Conservation (phyloP, 305 asterid genomes). For the Euphrasia arctica region DNA sequence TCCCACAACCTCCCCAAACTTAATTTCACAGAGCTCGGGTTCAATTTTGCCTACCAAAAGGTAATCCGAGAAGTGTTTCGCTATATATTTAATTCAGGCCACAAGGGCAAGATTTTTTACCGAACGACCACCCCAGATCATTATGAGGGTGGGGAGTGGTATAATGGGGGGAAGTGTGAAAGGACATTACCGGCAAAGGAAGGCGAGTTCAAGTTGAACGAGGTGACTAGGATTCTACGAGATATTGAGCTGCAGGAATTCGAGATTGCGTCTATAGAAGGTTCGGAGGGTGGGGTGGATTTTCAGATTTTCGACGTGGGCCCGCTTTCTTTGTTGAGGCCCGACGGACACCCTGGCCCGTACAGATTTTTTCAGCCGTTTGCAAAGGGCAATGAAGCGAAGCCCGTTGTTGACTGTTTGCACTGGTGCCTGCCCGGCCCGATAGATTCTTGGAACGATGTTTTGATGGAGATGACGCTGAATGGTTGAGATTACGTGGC, state of each 20-base stretch:
- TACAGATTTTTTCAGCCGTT: slow-evolving; percentile 68
- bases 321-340: slow-evolving; percentile 62
- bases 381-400: slow-evolving; percentile 37
- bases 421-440: slow-evolving; percentile 98
- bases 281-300: slow-evolving; percentile 46
- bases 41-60: slow-evolving; percentile 53
- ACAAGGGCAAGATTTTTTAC: slow-evolving; percentile 54
- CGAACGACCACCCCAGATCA: slow-evolving; percentile 69
- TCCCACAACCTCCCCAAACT: slow-evolving; percentile 62
- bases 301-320: slow-evolving; percentile 57
- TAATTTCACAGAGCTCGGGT: slow-evolving; percentile 56
- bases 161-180: slow-evolving; percentile 60
- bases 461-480: slow-evolving; percentile 66
- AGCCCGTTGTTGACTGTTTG: slow-evolving; percentile 60
- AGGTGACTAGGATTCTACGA: slow-evolving; percentile 41
- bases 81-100: slow-evolving; percentile 41
- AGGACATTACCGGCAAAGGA: slow-evolving; percentile 54
- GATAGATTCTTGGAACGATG: slow-evolving; percentile 80
- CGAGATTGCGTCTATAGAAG: slow-evolving; percentile 35
- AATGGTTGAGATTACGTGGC: slow-evolving; percentile 29
- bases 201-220: slow-evolving; percentile 47
- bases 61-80: slow-evolving; percentile 51
- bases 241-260: slow-evolving; percentile 56
- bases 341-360: slow-evolving; percentile 90
- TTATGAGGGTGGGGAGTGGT: slow-evolving; percentile 82